These are phyloP conservation scores for Fusarium floridanum DNA, from an alignment of 2,329 filamentous ascomycete species.

Conservation along the genomic window DNA sequence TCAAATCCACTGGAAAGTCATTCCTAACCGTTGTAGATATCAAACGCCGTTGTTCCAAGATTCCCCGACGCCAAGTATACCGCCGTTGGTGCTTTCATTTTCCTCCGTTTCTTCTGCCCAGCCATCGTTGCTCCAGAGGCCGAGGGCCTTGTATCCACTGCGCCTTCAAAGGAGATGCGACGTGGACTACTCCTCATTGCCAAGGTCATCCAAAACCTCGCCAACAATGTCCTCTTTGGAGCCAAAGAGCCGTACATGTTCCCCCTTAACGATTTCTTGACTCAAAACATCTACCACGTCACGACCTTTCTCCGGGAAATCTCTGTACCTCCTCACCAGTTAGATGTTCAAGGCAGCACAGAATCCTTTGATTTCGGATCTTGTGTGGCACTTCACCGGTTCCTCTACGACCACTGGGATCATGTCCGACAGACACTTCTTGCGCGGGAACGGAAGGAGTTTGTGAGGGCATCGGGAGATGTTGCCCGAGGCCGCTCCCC, in stretches of 20 bases:
- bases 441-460: slow-evolving; percentile 69
- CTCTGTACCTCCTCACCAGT: slow-evolving; percentile 66
- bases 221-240: slow-evolving; percentile 79
- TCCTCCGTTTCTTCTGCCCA: slow-evolving; percentile 79
- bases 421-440: slow-evolving; percentile 74
- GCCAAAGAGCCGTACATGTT: slow-evolving; percentile 81
- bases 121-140: slow-evolving; percentile 78
- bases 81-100: slow-evolving; percentile 78
- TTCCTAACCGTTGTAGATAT: slow-evolving; percentile 60
- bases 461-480: slow-evolving; percentile 67
- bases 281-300: slow-evolving; percentile 76
- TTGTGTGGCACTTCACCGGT: slow-evolving; percentile 76
- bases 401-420: slow-evolving; percentile 80
- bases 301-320: slow-evolving; percentile 77
- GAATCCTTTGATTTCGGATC: slow-evolving; percentile 78
- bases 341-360: slow-evolving; percentile 55
- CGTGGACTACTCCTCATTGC: slow-evolving; percentile 76
- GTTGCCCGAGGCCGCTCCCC: slow-evolving; percentile 65
- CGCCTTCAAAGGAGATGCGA: slow-evolving; percentile 77
- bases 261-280: slow-evolving; percentile 76
- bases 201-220: slow-evolving; percentile 78
- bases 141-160: slow-evolving; percentile 71
- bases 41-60: slow-evolving; percentile 70
- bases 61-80: slow-evolving; percentile 80
- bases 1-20: neutral